Evolutionary conservation across 495 filamentous ascomycete species (phyloP).

Genomic region (Xylaria sp.): DNA sequence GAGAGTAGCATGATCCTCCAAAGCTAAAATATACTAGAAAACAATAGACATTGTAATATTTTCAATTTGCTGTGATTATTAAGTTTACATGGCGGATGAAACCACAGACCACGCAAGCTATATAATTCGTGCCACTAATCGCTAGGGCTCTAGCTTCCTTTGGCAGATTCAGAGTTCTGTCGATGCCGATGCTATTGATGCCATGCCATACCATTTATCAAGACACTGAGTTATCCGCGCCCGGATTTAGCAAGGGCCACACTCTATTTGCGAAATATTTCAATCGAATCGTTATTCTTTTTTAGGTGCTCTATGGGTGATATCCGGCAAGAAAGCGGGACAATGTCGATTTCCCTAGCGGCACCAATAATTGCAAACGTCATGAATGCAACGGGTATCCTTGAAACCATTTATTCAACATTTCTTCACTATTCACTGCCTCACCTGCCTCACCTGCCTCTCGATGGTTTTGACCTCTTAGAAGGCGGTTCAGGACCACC

Average conservation of each 20-base stretch:
- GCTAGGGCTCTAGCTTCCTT: not conserved
- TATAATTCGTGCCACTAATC: not conserved
- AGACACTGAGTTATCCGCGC: not conserved
- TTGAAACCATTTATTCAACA: constrained; percentile 30
- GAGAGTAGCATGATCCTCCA: not conserved
- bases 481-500: constrained; percentile 41
- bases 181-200: not conserved
- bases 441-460: constrained; percentile 39
- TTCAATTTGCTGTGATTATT: not conserved
- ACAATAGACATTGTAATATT: not conserved
- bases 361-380: not conserved
- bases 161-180: not conserved
- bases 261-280: not conserved
- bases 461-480: constrained; percentile 42
- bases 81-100: not conserved
- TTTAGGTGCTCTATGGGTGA: not conserved
- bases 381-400: constrained; percentile 37
- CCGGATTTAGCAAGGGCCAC: not conserved
- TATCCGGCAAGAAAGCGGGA: not conserved
- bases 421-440: constrained; percentile 11
- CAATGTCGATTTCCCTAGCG: not conserved
- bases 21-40: not conserved
- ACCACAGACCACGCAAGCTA: not conserved
- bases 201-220: not conserved
- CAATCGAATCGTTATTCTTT: not conserved